Percentiles rank a stretch among this genome's conserved stretches.
phyloP scores from a whole-genome alignment of 176 grass and related monocot species.

The Stipa capillata region DNA sequence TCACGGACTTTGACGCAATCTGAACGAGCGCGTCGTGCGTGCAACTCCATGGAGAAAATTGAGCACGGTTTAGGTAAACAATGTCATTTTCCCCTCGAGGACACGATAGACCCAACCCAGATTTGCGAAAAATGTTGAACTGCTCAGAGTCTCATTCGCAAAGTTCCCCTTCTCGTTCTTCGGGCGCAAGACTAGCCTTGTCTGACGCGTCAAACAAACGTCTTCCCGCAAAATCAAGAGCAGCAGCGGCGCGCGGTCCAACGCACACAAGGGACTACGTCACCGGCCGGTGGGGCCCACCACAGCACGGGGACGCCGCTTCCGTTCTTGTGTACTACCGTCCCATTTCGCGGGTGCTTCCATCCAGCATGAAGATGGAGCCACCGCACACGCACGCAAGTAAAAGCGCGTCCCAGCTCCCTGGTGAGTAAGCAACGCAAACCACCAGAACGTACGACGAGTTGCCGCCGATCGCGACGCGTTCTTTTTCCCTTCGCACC shows the following conservation, averaged over 20 bases:
- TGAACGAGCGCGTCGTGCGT: not conserved
- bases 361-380: not conserved
- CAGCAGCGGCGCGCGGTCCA: too few species aligned
- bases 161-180: not conserved
- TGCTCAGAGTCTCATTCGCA: too few species aligned
- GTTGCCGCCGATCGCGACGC: slow-evolving; percentile 15
- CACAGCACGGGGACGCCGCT: too few species aligned
- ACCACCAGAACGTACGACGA: not conserved
- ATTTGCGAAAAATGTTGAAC: not conserved
- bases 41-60: not conserved
- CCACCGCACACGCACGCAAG: not conserved
- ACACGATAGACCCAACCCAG: not conserved
- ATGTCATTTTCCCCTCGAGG: not conserved
- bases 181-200: not conserved
- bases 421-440: not conserved
- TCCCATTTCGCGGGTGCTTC: not conserved
- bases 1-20: not conserved
- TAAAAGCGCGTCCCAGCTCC: not conserved
- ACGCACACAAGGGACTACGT: too few species aligned
- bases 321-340: not conserved
- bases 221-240: too few species aligned
- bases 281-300: not conserved
- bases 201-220: slow-evolving; percentile 8
- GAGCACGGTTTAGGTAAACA: not conserved
- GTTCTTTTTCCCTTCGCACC: not conserved